Conservation (phyloP, 345 rosid genomes). For the Zanthoxylum bungeanum region DNA sequence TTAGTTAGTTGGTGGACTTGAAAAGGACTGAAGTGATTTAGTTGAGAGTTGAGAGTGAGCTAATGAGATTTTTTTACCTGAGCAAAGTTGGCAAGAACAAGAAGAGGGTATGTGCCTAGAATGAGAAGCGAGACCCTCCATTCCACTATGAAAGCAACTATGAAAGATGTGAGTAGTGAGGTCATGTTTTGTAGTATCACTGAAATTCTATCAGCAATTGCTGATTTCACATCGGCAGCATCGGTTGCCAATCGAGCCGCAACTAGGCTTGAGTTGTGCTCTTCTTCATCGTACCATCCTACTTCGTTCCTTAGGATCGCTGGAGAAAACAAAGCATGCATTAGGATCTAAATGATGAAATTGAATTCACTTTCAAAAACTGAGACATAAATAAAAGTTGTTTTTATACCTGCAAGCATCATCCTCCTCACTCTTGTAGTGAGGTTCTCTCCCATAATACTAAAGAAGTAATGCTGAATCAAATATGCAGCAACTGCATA, state of each 20-base stretch:
- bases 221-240: conserved; percentile 96
- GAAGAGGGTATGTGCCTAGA: conserved; percentile 89
- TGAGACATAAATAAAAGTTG: neutral
- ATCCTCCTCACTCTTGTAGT: conserved; percentile 96
- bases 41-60: conserved; percentile 6
- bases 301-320: conserved; percentile 96
- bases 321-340: conserved; percentile 26
- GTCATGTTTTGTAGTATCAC: conserved; percentile 99
- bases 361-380: neutral
- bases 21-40: neutral
- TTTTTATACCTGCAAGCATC: conserved; percentile 91
- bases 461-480: conserved; percentile 99
- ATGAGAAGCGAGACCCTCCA: conserved; percentile 99
- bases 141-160: conserved; percentile 94
- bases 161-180: conserved; percentile 93
- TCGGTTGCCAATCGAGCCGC: conserved; percentile 87
- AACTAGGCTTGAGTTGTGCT: conserved; percentile 92
- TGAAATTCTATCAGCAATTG: conserved; percentile 94
- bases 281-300: conserved; percentile 99
- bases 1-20: neutral
- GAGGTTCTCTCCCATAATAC: conserved; percentile 99
- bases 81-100: conserved; percentile 98
- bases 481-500: conserved; percentile 93
- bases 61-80: too few relatives aligned
- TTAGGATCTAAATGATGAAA: neutral